These are phyloP conservation scores for Botrytis fragariae DNA, from an alignment of 2,329 filamentous ascomycete species.

Conservation along the genomic window DNA sequence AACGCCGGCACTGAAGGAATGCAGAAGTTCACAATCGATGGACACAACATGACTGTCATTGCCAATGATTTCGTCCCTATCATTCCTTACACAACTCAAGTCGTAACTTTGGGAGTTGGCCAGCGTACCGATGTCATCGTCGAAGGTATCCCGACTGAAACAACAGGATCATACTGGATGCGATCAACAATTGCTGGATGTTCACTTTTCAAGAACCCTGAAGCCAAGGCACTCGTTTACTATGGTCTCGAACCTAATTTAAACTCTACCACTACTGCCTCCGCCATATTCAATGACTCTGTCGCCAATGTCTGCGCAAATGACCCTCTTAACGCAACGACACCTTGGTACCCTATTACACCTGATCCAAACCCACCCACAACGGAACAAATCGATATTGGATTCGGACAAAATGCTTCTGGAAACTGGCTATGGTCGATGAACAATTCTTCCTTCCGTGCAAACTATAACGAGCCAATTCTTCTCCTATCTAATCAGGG, in stretches of 20 bases:
- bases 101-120: constrained; percentile 36
- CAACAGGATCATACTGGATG: constrained; percentile 51
- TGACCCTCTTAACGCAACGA: constrained; percentile 26
- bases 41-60: constrained; percentile 56
- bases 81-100: constrained; percentile 57
- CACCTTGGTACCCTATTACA: constrained; percentile 29
- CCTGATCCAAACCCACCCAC: constrained; percentile 27
- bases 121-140: constrained; percentile 48
- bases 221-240: constrained; percentile 60
- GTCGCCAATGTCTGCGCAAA: constrained; percentile 25
- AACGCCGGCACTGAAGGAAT: constrained; percentile 44
- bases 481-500: constrained; percentile 53
- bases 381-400: constrained; percentile 39
- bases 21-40: constrained; percentile 50
- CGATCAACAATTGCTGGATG: constrained; percentile 48
- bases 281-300: constrained; percentile 23
- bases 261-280: constrained; percentile 25
- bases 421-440: constrained; percentile 51
- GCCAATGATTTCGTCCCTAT: constrained; percentile 63
- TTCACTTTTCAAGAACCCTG: constrained; percentile 46
- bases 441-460: constrained; percentile 50
- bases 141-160: constrained; percentile 41
- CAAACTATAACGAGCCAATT: constrained; percentile 53
- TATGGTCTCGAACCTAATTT: constrained; percentile 48
- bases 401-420: constrained; percentile 48